phyloP scores from a whole-genome alignment of 176 grass and related monocot genomes.

The Aegilops speltoides region DNA sequence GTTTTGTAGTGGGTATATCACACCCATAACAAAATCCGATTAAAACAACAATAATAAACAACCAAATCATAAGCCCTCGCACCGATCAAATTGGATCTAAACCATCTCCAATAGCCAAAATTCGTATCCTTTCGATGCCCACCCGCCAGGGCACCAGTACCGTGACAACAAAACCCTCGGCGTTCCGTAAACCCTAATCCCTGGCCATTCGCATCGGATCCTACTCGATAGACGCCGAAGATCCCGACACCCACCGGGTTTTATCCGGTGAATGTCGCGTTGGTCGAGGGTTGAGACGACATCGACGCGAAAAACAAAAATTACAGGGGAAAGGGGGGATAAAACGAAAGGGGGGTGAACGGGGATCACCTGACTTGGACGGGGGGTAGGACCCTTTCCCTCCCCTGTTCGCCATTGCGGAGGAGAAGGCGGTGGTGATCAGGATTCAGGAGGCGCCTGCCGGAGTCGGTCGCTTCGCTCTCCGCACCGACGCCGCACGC shows the following conservation, averaged over 20 bases:
- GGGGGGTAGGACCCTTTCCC: background rate
- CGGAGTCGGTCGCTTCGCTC: background rate
- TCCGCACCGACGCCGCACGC: background rate
- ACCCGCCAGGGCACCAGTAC: background rate
- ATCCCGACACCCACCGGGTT: background rate
- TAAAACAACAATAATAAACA: background rate
- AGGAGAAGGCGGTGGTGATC: background rate
- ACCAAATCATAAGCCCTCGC: constrained; percentile 3
- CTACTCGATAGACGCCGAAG: background rate
- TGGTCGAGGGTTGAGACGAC: background rate
- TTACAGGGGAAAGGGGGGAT: background rate
- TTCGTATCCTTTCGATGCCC: background rate
- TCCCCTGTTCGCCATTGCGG: background rate
- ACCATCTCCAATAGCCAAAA: background rate
- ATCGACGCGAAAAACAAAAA: background rate
- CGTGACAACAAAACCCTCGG: background rate
- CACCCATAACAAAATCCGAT: background rate
- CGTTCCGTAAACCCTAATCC: constrained; percentile 26
- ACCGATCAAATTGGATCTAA: background rate
- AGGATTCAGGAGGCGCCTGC: background rate
- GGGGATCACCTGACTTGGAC: background rate
- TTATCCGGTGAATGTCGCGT: background rate
- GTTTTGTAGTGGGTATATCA: background rate
- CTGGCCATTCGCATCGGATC: background rate
- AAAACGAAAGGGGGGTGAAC: background rate